These are phyloP conservation scores for Brassica juncea DNA, from an alignment of 345 rosid genomes.

Conservation along the genomic window DNA sequence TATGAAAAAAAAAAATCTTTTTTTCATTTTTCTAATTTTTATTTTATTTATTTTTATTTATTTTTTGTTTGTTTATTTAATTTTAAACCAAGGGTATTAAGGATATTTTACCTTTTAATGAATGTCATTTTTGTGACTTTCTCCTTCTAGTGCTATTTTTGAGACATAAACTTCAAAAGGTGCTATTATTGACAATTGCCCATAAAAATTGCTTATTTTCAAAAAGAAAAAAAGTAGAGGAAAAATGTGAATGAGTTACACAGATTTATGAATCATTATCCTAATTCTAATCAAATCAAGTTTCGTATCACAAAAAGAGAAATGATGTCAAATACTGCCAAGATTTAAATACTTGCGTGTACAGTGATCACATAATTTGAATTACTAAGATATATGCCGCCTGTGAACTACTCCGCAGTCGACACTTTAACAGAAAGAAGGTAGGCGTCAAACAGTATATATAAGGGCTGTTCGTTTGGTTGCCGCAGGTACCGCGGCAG, in stretches of 20 bases:
- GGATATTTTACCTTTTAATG: too few species aligned
- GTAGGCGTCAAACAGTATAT: not conserved
- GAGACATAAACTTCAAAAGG: too few species aligned
- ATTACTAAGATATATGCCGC: not conserved
- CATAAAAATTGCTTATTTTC: not conserved
- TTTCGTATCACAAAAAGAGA: not conserved
- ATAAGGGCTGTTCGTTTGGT: too few species aligned
- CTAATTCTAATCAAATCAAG: not conserved
- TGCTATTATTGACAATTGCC: too few species aligned
- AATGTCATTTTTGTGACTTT: too few species aligned
- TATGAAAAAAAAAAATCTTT: too few species aligned
- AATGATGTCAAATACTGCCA: not conserved
- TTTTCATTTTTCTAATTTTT: too few species aligned
- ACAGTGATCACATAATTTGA: not conserved
- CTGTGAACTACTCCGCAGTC: not conserved
- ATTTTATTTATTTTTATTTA: too few species aligned
- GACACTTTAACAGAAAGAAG: not conserved
- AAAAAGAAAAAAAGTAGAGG: not conserved
- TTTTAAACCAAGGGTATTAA: too few species aligned
- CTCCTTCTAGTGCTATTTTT: too few species aligned
- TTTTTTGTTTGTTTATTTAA: too few species aligned
- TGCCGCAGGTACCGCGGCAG: too few species aligned
- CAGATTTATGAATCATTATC: slow-evolving; percentile 1
- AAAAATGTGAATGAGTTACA: not conserved
- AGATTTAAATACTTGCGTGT: not conserved